These are phyloP conservation scores for Aurinia saxatilis DNA, from an alignment of 345 rosid species.

Conservation along the genomic window DNA sequence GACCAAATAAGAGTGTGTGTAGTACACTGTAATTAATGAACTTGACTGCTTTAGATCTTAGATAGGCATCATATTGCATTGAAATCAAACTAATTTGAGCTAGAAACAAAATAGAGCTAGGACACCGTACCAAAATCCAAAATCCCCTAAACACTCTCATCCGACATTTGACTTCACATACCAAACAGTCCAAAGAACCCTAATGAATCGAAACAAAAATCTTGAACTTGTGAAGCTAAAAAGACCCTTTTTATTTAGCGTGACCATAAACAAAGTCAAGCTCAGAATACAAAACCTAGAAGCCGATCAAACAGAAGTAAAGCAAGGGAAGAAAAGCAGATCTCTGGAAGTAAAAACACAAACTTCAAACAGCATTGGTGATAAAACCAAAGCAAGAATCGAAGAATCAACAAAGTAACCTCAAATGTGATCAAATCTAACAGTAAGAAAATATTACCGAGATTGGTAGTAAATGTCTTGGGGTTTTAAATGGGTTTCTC, in stretches of 20 bases:
- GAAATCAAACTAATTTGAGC: background rate
- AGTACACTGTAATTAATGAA: background rate
- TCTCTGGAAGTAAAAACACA: conserved; percentile 15
- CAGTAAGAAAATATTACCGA: conserved; percentile 10
- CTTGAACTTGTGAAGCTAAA: background rate
- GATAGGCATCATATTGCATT: background rate
- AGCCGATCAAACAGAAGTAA: conserved; percentile 23
- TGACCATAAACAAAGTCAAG: background rate
- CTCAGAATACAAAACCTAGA: conserved; percentile 3
- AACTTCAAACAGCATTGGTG: conserved; percentile 18
- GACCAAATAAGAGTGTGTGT: background rate
- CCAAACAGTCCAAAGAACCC: no score
- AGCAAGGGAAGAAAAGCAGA: conserved; percentile 21
- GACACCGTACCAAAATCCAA: background rate
- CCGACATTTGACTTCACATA: no score
- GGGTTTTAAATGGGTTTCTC: conserved; percentile 11
- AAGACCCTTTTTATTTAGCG: background rate
- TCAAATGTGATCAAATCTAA: conserved; percentile 15
- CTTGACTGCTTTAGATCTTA: background rate
- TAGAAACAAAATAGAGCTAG: background rate
- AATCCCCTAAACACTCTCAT: background rate
- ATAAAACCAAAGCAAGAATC: conserved; percentile 24
- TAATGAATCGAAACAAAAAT: background rate
- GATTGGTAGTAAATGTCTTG: background rate
- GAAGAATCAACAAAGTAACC: background rate